These are phyloP conservation scores for Nidula niveotomentosa DNA, from an alignment of 1,284 basidiomycete genomes.

Conservation along the genomic window DNA sequence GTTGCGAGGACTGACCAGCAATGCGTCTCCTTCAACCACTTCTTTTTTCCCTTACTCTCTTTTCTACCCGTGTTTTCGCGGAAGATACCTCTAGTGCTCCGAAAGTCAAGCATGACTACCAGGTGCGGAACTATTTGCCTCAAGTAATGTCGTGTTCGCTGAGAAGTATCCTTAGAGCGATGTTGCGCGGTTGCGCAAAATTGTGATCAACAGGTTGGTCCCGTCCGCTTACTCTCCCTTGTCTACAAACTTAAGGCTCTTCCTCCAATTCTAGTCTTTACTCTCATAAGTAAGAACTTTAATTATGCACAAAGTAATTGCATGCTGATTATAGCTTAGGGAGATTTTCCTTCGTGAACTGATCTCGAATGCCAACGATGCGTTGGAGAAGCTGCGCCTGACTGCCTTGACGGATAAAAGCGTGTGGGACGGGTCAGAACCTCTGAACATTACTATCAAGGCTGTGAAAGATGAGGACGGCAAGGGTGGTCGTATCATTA, in stretches of 20 bases:
- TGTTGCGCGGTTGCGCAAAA: slow-evolving; percentile 86
- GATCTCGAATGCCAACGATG: slow-evolving; percentile 94
- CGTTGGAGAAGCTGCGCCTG: slow-evolving; percentile 89
- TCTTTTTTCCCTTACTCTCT: slow-evolving; percentile 48
- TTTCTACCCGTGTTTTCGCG: slow-evolving; percentile 50
- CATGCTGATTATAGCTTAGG: slow-evolving; percentile 32
- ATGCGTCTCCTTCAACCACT: slow-evolving; percentile 66
- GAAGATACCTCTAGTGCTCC: slow-evolving; percentile 44
- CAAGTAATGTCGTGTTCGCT: not conserved
- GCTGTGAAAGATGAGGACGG: slow-evolving; percentile 69
- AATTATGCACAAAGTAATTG: not conserved
- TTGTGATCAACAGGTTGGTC: slow-evolving; percentile 84
- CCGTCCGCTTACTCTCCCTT: not conserved
- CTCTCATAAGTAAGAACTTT: slow-evolving; percentile 61
- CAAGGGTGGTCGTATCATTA: slow-evolving; percentile 70
- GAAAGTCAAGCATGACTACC: slow-evolving; percentile 71
- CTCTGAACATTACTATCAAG: slow-evolving; percentile 87
- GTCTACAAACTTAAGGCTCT: not conserved
- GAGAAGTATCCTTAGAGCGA: slow-evolving; percentile 66
- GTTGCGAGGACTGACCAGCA: slow-evolving; percentile 8
- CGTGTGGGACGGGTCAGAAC: slow-evolving; percentile 66
- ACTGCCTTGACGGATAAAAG: slow-evolving; percentile 79
- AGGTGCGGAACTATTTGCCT: slow-evolving; percentile 49
- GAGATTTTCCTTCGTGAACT: slow-evolving; percentile 94
- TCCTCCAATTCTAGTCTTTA: slow-evolving; percentile 55